phyloP scores from a whole-genome alignment of 2,329 filamentous ascomycete species.

The Purpureocillium lavendulum region DNA sequence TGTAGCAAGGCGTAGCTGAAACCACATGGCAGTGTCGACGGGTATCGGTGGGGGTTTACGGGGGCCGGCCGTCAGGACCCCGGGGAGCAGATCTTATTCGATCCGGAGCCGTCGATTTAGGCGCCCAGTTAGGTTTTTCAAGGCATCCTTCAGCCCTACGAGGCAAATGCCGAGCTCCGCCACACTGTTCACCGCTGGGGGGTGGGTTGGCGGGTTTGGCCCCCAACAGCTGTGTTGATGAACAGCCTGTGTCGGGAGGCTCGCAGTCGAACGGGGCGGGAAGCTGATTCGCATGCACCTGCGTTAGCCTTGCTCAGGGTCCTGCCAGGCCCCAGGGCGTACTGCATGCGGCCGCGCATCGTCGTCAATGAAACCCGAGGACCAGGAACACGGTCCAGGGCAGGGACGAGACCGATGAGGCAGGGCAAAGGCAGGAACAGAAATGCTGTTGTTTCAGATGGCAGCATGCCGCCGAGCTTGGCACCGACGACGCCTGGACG shows the following conservation, averaged over 20 bases:
- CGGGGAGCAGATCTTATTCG: not conserved
- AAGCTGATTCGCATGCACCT: conserved; percentile 1
- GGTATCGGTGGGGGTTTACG: no score
- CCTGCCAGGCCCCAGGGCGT: not conserved
- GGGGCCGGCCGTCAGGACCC: no score
- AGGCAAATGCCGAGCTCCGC: conserved; percentile 5
- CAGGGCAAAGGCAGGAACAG: no score
- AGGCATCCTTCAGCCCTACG: conserved; percentile 4
- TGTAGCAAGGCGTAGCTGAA: not conserved
- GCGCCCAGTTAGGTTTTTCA: not conserved
- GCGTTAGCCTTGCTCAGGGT: not conserved
- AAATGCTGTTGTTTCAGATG: no score
- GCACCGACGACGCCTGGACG: no score
- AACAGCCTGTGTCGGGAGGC: not conserved
- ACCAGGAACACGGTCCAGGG: no score
- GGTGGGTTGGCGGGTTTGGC: not conserved
- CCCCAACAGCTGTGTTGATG: not conserved
- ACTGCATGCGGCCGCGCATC: no score
- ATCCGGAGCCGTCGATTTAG: not conserved
- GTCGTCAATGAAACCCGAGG: no score
- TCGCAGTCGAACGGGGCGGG: no score
- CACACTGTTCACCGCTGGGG: not conserved
- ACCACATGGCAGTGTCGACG: not conserved
- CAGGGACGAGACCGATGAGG: no score
- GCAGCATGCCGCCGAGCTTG: no score